Conservation (phyloP, 805 yeast species). For the Nakazawaea laoshanensis region DNA sequence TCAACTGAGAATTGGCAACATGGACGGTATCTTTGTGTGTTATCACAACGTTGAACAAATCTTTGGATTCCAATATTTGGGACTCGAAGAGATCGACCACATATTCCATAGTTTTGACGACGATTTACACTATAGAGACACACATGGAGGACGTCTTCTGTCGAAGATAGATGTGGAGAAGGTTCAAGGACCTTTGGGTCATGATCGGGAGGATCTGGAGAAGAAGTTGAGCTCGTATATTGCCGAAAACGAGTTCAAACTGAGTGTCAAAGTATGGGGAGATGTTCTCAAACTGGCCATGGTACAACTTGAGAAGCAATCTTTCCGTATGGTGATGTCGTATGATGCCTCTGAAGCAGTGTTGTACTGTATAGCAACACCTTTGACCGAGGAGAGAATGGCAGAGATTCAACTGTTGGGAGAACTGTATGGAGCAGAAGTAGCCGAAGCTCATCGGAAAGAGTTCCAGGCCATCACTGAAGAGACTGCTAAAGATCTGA, state of each 20-base stretch:
- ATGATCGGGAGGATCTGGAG: constrained; percentile 15
- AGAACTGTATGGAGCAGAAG: constrained; percentile 13
- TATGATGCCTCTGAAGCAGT: background rate
- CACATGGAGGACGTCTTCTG: background rate
- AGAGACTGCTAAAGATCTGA: constrained; percentile 11
- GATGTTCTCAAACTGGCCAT: constrained; percentile 31
- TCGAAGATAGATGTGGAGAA: constrained; percentile 3
- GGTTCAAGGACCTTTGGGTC: constrained; percentile 6
- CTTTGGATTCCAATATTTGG: constrained; percentile 87
- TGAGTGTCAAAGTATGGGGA: constrained; percentile 47
- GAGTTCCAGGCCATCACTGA: constrained; percentile 13
- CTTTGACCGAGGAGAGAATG: constrained; percentile 11
- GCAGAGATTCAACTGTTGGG: constrained; percentile 13
- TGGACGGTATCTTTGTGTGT: constrained; percentile 94
- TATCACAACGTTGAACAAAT: constrained; percentile 75
- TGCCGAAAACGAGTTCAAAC: constrained; percentile 62
- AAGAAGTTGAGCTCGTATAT: constrained; percentile 34
- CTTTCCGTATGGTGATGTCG: constrained; percentile 26
- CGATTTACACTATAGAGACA: constrained; percentile 11
- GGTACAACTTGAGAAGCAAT: constrained; percentile 19
- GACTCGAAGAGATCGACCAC: constrained; percentile 63
- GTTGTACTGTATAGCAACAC: constrained; percentile 14
- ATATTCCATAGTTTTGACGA: constrained; percentile 42
- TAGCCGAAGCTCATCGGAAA: constrained; percentile 11
- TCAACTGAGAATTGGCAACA: constrained; percentile 90